Base-by-base conservation (phyloP, 2,329 filamentous ascomycete genomes). In the Elsinoe arachidis region DNA sequence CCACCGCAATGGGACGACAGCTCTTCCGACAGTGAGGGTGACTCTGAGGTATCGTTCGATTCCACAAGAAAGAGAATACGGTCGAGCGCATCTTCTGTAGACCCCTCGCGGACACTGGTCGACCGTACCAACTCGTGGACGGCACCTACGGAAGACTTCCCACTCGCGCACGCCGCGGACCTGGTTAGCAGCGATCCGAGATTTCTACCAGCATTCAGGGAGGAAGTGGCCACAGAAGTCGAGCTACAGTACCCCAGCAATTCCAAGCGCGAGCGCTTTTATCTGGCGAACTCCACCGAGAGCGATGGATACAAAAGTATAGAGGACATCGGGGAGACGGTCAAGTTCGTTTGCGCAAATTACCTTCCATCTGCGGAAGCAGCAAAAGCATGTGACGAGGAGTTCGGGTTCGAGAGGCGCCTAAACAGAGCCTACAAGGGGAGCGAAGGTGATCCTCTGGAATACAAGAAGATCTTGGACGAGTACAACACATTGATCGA, bases 181-280 rank as follows among this genome's bases (percentile, higher is more conserved):
- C 69, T 76, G 60, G 73, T 73, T 11, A 66, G 68, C 26, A 73
- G 70, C n/a, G 66, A 63, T 15, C 70, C 68, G 55, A 78, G 79
- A 61, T 83, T 78, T 67, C 77, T 74, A 61, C 73, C 75, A 23
- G 79, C 76, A 21, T 80, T 78, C 63, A 73, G 74, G 11, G 59
- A 65, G 17, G 63, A 67, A 12, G 74, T 71, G 41, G 69, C 69
- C 46, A 68, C 70, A 11, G 71, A 74, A 49, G 70, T 76, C 17
- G 76, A 85, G 67, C 74, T 97, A 63, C 88, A 93, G 70, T 97
- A 97, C 71, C 92, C 93, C 9, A 91, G 88, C 69, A 76, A 79
- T 61, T 80, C 83, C 57, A 78, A 79, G 52, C 80, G 80, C 55
- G 88, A 93, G 72, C 82, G 85, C 64, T 89, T 87, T 66, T 81